phyloP scores from a whole-genome alignment of 78 protist genomes.

The Dictyostelium purpureum region DNA sequence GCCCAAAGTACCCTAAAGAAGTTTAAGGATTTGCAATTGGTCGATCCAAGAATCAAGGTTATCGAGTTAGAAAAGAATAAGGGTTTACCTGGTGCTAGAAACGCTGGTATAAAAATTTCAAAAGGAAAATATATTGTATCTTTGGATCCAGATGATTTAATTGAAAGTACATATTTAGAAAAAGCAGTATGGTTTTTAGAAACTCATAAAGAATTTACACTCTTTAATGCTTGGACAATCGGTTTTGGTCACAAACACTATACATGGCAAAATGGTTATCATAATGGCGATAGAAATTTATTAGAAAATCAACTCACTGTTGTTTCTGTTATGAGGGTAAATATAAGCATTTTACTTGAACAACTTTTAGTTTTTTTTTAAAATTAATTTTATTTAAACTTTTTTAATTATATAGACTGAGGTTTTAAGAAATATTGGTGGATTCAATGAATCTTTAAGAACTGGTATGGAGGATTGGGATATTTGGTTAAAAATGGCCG shows the following conservation, averaged over 20 bases:
- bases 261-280: conserved; percentile 52
- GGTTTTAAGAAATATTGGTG: conserved; percentile 49
- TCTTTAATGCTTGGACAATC: conserved; percentile 47
- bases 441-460: conserved; percentile 34
- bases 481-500: conserved; percentile 65
- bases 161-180: conserved; percentile 57
- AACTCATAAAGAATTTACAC: conserved; percentile 38
- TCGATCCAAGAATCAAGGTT: conserved; percentile 7
- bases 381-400: not conserved
- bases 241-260: conserved; percentile 62
- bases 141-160: conserved; percentile 72
- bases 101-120: conserved; percentile 33
- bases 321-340: conserved; percentile 64
- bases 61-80: conserved; percentile 26
- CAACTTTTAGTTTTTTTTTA: not conserved
- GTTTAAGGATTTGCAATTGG: not conserved
- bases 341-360: not conserved
- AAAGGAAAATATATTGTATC: conserved; percentile 34
- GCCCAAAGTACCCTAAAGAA: not conserved
- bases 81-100: conserved; percentile 66
- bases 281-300: conserved; percentile 63
- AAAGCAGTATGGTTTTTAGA: conserved; percentile 74
- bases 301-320: conserved; percentile 62
- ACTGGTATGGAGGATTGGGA: conserved; percentile 78
- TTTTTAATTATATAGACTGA: conserved; percentile 22